Conservation (phyloP, 768 basidiomycete species). For the Termitomyces sp. region DNA sequence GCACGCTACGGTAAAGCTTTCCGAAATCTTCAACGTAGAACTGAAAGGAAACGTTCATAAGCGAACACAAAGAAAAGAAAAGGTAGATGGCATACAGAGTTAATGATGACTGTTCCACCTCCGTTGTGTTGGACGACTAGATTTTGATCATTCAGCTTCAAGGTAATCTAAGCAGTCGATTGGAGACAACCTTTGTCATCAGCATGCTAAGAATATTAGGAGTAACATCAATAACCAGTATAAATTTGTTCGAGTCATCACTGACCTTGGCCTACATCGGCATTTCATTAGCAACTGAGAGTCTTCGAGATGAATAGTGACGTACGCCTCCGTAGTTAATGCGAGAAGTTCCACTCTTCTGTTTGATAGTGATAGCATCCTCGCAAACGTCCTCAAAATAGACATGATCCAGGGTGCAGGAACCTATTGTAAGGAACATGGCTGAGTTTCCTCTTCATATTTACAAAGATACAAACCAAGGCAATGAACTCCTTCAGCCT, state of each 20-base stretch:
- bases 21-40: constrained; percentile 37
- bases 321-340: constrained; percentile 34
- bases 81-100: constrained; percentile 21
- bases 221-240: neutral
- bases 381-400: constrained; percentile 23
- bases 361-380: constrained; percentile 30
- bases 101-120: constrained; percentile 31
- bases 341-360: constrained; percentile 28
- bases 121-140: constrained; percentile 33
- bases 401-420: constrained; percentile 20
- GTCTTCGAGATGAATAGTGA: neutral
- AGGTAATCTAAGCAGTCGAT: neutral
- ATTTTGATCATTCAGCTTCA: neutral
- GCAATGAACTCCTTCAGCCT: constrained; percentile 37
- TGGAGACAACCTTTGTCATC: constrained; percentile 22
- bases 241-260: neutral
- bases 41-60: constrained; percentile 10
- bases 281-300: neutral
- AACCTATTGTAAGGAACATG: constrained; percentile 2
- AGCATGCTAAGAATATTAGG: constrained; percentile 18
- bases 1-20: constrained; percentile 31
- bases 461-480: constrained; percentile 19
- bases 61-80: neutral
- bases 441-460: constrained; percentile 13
- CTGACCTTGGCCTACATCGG: constrained; percentile 23